Evolutionary conservation across 2,329 filamentous ascomycete species (phyloP), one percentile per base, ranked within the genome.

Genomic region (Aspergillus clavatus): DNA sequence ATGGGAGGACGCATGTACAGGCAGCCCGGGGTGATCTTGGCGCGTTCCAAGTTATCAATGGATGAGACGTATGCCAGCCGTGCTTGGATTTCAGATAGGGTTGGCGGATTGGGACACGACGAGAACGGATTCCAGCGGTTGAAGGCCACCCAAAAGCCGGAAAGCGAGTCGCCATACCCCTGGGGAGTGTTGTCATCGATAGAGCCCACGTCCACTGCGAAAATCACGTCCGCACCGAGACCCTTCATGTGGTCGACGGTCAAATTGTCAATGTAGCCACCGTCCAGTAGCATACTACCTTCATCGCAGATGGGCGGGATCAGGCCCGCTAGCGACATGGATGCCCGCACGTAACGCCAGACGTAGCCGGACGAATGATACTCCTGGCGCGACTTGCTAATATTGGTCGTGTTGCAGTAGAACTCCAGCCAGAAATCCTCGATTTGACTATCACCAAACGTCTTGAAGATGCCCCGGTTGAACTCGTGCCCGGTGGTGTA

Each of bases 391-490:
- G 87, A 93, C 67, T 95, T 94, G 72, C 87, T 94, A 70, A 98
- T 97, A 67, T 97, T 98, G 28, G 94, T 98, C 0, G 93, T 97
- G 70, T 98, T 98, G 78, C 94, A 98, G 72, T 98, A 98, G 66
- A 89, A 98, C 56, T 95, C 89, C 8, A 98, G 79, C 93, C 93
- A 98, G 61, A 97, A 98, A 66, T 98, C 93, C 69, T 98, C 93
- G 46, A 98, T 97, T 63, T 97, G 93, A 7, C 88, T 87, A 60
- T 96, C 89, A 11, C 90, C 93, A 65, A 98, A 96, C 0, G 91
- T 89, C 69, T 98, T 98, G 80, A 96, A 98, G 53, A 98, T 96
- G 31, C 93, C 93, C 5, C 93, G 87, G 59, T 98, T 98, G 78
- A 98, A 98, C 61, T 98, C 93, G 63, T 98, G 93, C 1, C 93